A percentile compares a stretch with the other conserved stretches of the same genome.
These are phyloP conservation scores for Penicillium steckii DNA, from an alignment of 495 filamentous ascomycete genomes.

Conservation along the genomic window DNA sequence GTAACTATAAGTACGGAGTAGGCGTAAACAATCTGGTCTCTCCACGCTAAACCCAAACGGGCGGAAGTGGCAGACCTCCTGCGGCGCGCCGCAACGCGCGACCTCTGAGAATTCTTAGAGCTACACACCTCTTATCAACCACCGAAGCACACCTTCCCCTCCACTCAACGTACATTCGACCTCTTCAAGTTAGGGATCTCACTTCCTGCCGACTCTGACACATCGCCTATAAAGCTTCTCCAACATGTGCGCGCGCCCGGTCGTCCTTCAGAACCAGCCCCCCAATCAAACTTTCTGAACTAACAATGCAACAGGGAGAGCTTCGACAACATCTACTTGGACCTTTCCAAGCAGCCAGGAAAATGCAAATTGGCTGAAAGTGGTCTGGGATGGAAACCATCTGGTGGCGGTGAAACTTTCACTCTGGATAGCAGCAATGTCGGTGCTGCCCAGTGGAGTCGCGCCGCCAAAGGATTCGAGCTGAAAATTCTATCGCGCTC, in stretches of 20 bases:
- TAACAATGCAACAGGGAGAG: conserved; percentile 63
- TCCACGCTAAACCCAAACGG: conserved; percentile 14
- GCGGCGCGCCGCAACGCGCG: conserved; percentile 39
- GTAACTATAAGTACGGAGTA: too few species aligned
- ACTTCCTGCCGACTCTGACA: background rate
- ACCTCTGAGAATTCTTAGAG: conserved; percentile 32
- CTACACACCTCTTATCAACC: too few species aligned
- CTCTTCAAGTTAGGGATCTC: background rate
- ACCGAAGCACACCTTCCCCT: conserved; percentile 5
- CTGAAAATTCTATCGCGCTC: conserved; percentile 82
- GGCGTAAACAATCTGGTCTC: too few species aligned
- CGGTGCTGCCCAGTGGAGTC: conserved; percentile 87
- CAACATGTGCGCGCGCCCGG: conserved; percentile 37
- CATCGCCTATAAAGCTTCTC: conserved; percentile 24
- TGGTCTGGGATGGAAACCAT: conserved; percentile 92
- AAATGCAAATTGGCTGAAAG: conserved; percentile 92
- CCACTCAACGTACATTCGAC: background rate
- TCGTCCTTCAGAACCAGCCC: background rate
- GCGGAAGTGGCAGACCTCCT: conserved; percentile 26
- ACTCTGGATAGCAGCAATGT: conserved; percentile 84
- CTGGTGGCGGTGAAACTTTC: conserved; percentile 83
- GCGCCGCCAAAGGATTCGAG: conserved; percentile 88
- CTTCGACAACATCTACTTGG: conserved; percentile 94
- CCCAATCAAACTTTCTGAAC: conserved; percentile 13
- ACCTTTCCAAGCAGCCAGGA: conserved; percentile 84